phyloP scores from a whole-genome alignment of 2,329 filamentous ascomycete genomes.

The Paraconiothyrium brasiliense region DNA sequence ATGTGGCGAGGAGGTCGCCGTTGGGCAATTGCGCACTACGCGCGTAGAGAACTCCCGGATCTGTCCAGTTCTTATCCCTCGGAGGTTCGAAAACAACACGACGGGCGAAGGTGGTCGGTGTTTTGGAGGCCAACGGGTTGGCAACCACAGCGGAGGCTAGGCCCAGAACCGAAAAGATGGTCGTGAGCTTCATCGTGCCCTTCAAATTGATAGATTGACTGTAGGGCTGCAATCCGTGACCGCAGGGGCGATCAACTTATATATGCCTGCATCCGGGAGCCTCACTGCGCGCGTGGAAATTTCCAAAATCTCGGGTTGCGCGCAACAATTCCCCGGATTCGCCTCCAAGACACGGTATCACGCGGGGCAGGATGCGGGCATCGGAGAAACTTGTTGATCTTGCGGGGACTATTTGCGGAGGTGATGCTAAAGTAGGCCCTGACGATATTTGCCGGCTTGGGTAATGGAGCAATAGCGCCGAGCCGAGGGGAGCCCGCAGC shows the following conservation, averaged over 20 bases:
- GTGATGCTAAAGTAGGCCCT: conserved; percentile 21
- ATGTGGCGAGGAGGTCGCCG: conserved; percentile 60
- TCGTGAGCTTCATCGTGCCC: conserved; percentile 44
- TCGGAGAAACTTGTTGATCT: conserved; percentile 34
- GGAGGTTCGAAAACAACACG: conserved; percentile 56
- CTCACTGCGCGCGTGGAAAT: conserved; percentile 1
- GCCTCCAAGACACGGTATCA: conserved; percentile 5
- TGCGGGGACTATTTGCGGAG: conserved; percentile 36
- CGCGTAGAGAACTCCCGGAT: conserved; percentile 62
- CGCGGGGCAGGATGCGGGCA: conserved; percentile 26
- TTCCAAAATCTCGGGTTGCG: conserved; percentile 2
- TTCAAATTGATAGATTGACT: not conserved
- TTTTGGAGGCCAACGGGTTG: conserved; percentile 22
- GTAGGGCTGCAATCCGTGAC: not conserved
- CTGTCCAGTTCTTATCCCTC: conserved; percentile 53
- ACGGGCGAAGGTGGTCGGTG: conserved; percentile 42
- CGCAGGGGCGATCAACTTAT: conserved; percentile 1
- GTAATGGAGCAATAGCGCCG: conserved; percentile 12
- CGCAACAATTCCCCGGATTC: conserved; percentile 14
- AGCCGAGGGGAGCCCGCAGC: conserved; percentile 14
- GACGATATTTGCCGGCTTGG: conserved; percentile 30
- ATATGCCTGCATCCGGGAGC: conserved; percentile 2
- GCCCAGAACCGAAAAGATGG: conserved; percentile 31
- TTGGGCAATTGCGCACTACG: conserved; percentile 58
- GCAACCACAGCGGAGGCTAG: conserved; percentile 29